Percentiles rank a stretch among this genome's conserved stretches.
These are phyloP conservation scores for Colletotrichum trifolii DNA, from an alignment of 2,329 filamentous ascomycete genomes.

Conservation along the genomic window DNA sequence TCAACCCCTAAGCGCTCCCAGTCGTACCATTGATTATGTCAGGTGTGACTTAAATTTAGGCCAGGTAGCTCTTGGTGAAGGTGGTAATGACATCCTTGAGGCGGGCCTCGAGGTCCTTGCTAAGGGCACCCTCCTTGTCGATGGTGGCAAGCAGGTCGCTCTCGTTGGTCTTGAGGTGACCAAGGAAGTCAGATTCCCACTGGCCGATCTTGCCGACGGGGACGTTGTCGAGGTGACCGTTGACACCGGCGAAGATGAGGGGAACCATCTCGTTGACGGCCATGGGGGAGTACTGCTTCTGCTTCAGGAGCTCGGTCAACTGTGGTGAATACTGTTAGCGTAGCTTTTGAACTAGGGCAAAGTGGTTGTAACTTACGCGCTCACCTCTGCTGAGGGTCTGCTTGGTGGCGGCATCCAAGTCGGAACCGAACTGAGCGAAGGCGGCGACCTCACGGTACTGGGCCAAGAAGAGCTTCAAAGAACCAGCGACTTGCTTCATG, in stretches of 20 bases:
- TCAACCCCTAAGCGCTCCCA: conserved; percentile 45
- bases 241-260: conserved; percentile 99
- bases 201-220: conserved; percentile 90
- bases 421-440: conserved; percentile 99
- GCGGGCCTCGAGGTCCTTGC: conserved; percentile 91
- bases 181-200: conserved; percentile 96
- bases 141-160: conserved; percentile 84
- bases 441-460: conserved; percentile 99
- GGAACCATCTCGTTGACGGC: conserved; percentile 99
- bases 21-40: conserved; percentile 43
- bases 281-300: conserved; percentile 99
- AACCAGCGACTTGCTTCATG: conserved; percentile 99
- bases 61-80: conserved; percentile 95
- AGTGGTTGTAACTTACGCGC: conserved; percentile 73
- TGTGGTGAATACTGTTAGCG: conserved; percentile 45
- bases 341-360: neutral
- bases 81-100: conserved; percentile 78
- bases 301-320: conserved; percentile 97
- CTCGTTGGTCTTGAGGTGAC: conserved; percentile 93
- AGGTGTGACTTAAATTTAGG: conserved; percentile 57
- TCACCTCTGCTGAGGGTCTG: conserved; percentile 98
- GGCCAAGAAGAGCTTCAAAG: conserved; percentile 99
- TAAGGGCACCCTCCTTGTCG: conserved; percentile 94
- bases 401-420: conserved; percentile 98
- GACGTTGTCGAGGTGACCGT: conserved; percentile 89